Conservation (phyloP, 768 basidiomycete genomes). For the Rickenella mellea region DNA sequence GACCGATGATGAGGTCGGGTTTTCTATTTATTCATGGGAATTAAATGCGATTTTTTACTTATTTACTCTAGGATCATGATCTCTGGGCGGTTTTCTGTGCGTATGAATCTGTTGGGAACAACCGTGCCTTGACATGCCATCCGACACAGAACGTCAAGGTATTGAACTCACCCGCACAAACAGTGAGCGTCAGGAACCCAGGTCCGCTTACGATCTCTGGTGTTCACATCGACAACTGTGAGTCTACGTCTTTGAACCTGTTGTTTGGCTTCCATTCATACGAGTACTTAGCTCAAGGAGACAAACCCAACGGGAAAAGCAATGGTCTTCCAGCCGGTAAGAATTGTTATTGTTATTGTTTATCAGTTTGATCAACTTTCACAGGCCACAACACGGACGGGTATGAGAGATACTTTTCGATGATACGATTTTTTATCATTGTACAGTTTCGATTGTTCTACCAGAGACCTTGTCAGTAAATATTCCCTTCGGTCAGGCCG, state of each 20-base stretch:
- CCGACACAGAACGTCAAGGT: constrained; percentile 24
- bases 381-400: constrained; percentile 10
- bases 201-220: constrained; percentile 30
- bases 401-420: no score
- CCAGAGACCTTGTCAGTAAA: constrained; percentile 9
- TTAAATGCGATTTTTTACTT: no score
- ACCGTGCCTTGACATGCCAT: background rate
- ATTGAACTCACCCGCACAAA: constrained; percentile 28
- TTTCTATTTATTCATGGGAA: no score
- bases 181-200: constrained; percentile 19
- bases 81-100: constrained; percentile 28
- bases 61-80: constrained; percentile 22
- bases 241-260: constrained; percentile 11
- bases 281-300: constrained; percentile 40
- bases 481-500: no score
- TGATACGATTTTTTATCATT: no score
- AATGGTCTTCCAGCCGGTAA: constrained; percentile 41
- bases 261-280: constrained; percentile 2
- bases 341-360: background rate
- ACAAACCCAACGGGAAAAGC: constrained; percentile 41
- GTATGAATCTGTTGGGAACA: constrained; percentile 1
- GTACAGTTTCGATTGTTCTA: constrained; percentile 15
- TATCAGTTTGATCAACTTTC: background rate
- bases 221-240: constrained; percentile 49
- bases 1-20: constrained; percentile 33